Evolutionary conservation across 371 early-diverging fungal genomes (phyloP).

Genomic region (Paraphysoderma sedebokerense): DNA sequence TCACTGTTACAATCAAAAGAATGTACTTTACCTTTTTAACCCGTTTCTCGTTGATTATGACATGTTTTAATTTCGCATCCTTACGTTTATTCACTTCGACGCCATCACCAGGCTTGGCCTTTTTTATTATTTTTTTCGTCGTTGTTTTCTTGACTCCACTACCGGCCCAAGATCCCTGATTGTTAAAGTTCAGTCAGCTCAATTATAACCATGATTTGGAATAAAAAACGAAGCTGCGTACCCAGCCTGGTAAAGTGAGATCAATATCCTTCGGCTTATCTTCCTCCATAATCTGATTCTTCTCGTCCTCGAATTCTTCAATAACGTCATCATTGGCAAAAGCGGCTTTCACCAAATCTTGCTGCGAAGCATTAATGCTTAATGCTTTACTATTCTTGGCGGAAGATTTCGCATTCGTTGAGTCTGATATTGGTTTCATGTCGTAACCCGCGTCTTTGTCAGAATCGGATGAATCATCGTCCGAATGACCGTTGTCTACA

Average conservation of each 20-base stretch:
- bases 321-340: constrained; percentile 31
- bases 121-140: constrained; percentile 38
- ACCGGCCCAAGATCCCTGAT: constrained; percentile 53
- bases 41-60: constrained; percentile 78
- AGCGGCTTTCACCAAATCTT: constrained; percentile 22
- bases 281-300: constrained; percentile 34
- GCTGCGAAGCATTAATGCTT: too few species aligned
- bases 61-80: constrained; percentile 57
- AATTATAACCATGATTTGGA: not conserved
- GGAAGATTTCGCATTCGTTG: too few species aligned
- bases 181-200: not conserved
- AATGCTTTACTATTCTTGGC: too few species aligned
- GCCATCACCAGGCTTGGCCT: constrained; percentile 20
- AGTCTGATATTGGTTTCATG: too few species aligned
- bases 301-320: constrained; percentile 74
- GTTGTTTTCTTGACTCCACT: constrained; percentile 28
- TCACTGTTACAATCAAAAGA: not conserved
- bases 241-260: constrained; percentile 84
- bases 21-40: constrained; percentile 37
- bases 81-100: constrained; percentile 14
- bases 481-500: too few species aligned
- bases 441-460: too few species aligned
- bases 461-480: too few species aligned
- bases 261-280: constrained; percentile 63
- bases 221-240: constrained; percentile 4